Evolutionary conservation across 108 stramenopile genomes (phyloP), one percentile per base, ranked within the genome.

Genomic region (Fragilariopsis cylindrus): DNA sequence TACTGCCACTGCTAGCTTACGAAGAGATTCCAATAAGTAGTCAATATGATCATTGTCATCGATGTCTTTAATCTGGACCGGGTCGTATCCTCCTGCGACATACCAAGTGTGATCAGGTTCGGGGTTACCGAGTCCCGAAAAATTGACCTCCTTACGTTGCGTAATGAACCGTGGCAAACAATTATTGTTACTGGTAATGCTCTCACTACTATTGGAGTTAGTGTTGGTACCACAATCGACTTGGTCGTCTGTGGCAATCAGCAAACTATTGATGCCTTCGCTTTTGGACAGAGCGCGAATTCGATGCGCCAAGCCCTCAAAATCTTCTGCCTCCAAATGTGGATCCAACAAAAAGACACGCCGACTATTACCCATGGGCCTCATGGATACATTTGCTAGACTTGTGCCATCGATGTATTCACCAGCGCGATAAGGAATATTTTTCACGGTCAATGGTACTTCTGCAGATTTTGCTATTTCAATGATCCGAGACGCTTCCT

Each of bases 51-150:
- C 65, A 3, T 42, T 13, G 8, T 85, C 82, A 11, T 49, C 40
- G 30, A 77, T 48, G 50, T 81, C 77, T 30, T 30, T 30, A 39
- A 90, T 65, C 4, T 45, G 30, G 39, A 83, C 21, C 13, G 92
- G 85, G 87, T 91, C 86, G 69, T 93, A 93, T 55, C 90, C 92
- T 43, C 87, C 85, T 8, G 89, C 73, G 4, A 89, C 93, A 76
- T 86, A 79, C 67, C 81, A 88, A 39, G 81, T 76, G 54, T 79
- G 76, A 40, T 76, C 71, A 4, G 84, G 75, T 12, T 62, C 70
- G 3, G 83, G 76, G 67, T 82, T 79, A n/a, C 48, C 52, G 21
- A 76, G n/a, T 5, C 73, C 73, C 5, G 57, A 64, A 45, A 65
- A 63, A 47, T 75, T 57, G 7, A 66, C 62, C n/a, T 64, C 63